Evolutionary conservation across 1,284 basidiomycete genomes (phyloP), one percentile per base, ranked within the genome.

Genomic region (Cutaneotrichosporon cutaneum): DNA sequence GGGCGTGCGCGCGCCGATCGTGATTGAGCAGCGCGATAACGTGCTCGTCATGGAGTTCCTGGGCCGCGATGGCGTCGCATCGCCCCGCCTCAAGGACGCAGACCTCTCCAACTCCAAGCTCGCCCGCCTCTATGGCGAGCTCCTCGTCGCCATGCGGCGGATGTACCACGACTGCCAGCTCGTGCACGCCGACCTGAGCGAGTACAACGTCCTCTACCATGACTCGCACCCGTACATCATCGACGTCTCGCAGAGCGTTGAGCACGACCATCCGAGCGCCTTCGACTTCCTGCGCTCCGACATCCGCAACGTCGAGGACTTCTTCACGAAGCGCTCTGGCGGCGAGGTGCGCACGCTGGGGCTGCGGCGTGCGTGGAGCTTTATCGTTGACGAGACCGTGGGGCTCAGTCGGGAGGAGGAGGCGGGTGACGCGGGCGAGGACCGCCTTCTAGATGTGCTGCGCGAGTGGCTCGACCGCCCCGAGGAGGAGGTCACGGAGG

Each of bases 181-280:
- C 58, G 95, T 99, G 0, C 96, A 99, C 72, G 96, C 96, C 60
- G 96, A 99, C 82, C 83, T 99, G 62, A 94, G 90, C 64, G 96
- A 99, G 79, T 99, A 99, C 85, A 99, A 99, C 76, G 89, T 99
- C 67, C 84, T 99, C 72, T 83, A 83, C 63, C 85, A 86, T 71
- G 67, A 81, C 14, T 71, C 68, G 1, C 91, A 94, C 73, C 84
- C 97, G 16, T 94, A 86, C 81, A 90, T 99, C 73, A 99, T 99
- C 80, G 96, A 99, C 77, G 96, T 99, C 63, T 96, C 93, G 3
- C 96, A 99, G 79, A 94, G 91, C 59, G 95, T 99, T 47, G 96
- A 99, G 74, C 94, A 98, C 73, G 95, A 99, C 78, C 96, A 99
- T 73, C 95, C 95, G 0, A 84, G 89, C 42, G 92, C 94, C 0